A percentile compares a stretch with the other conserved stretches of the same genome.
These are phyloP conservation scores for Haberlea rhodopensis DNA, from an alignment of 257 asterid genomes.

Conservation along the genomic window DNA sequence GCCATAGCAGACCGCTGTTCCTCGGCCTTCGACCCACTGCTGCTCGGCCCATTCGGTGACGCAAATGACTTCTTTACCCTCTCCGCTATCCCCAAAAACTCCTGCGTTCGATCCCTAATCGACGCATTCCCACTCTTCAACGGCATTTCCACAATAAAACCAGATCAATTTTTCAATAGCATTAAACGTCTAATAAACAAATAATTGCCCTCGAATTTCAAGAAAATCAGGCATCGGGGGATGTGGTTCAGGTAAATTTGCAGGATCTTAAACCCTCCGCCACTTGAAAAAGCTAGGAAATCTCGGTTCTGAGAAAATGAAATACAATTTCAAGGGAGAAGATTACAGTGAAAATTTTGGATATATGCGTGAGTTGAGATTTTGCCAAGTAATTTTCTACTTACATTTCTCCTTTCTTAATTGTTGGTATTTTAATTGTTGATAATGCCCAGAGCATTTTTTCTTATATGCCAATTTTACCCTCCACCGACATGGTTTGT, in stretches of 20 bases:
- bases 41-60: conserved; percentile 56
- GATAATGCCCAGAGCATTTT: too few relatives aligned
- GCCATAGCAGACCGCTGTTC: conserved; percentile 56
- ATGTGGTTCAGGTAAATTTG: background rate
- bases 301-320: background rate
- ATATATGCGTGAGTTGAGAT: background rate
- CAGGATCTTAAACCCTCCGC: background rate
- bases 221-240: background rate
- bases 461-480: background rate
- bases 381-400: background rate
- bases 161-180: conserved; percentile 19
- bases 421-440: too few relatives aligned
- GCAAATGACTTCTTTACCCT: conserved; percentile 56
- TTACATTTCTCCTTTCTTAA: too few relatives aligned
- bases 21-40: conserved; percentile 54
- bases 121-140: conserved; percentile 62
- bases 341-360: background rate
- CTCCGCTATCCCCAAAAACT: conserved; percentile 66
- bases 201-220: background rate
- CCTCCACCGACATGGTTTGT: too few relatives aligned
- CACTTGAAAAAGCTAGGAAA: background rate
- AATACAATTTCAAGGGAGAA: background rate
- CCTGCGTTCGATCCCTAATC: conserved; percentile 85
- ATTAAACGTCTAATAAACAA: background rate
- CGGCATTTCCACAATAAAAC: conserved; percentile 40